Evolutionary conservation across 2,329 filamentous ascomycete genomes (phyloP), one percentile per base, ranked within the genome.

Genomic region (Emericellopsis cladophorae): DNA sequence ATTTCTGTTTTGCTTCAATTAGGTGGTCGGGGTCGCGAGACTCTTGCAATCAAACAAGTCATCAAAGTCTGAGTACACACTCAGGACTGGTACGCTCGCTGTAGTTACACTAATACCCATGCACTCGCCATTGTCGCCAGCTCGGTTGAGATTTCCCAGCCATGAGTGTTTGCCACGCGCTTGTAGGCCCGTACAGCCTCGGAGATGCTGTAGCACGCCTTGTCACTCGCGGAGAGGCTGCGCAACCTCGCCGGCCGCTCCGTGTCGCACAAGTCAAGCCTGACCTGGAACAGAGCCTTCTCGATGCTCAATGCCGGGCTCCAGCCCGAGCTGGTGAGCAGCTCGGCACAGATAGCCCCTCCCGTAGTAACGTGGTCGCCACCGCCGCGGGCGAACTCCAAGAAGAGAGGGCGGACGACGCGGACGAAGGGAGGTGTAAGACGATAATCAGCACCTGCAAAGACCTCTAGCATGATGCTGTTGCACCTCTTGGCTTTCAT

Each of bases 341-440:
- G 68, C 58, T 92, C 81, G 77, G 93, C 89, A 57, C 75, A 79
- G 62, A 95, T 76, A 2, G 88, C 84, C 2, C 89, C 89, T 21
- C 89, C 89, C 2, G 69, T 64, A 0, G 89, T 94, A 44, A 95
- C 81, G 55, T 95, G 85, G 0, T 88, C 88, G 21, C 89, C 89
- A 16, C 88, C 89, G 5, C 87, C 86, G 5, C 66, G 50, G 22
- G 65, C 55, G 52, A 90, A 90, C 2, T 76, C 68, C 16, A 90
- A 57, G 56, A 95, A 90, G 5, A 81, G 79, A 2, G 89, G 89
- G 6, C 82, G 76, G 40, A 95, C 72, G 14, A 95, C 78, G 7
- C 89, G 80, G 23, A 94, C 76, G 52, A 95, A 94, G 0, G 89
- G 89, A 4, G 89, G 89, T 1, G 76, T 72, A 53, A 83, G 75